Base-by-base conservation (phyloP, 495 filamentous ascomycete species). In the Hypoxylon lienhwacheense region DNA sequence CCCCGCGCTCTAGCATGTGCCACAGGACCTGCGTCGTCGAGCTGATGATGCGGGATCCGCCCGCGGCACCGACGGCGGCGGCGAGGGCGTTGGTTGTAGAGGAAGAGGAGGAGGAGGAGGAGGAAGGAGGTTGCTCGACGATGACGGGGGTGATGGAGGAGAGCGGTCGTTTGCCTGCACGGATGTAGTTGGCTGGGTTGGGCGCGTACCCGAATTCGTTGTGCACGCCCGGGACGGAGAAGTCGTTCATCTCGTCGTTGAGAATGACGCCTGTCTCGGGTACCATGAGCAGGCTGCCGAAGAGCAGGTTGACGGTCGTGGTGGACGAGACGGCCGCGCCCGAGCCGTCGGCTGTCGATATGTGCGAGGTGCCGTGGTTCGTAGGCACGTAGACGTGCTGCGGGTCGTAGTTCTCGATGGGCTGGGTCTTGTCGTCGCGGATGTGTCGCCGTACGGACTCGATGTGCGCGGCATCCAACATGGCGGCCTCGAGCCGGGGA, bases 191-290 rank as follows among this genome's bases (percentile, higher is more conserved):
- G 3, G 84, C 76, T 2, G 82, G 81, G 0, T 80, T 84, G 19
- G 87, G 88, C 24, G 83, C 70, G 69, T 85, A 92, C 31, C 88
- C 89, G 57, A 92, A 95, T 12, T 80, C 78, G 71, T 92, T 91
- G 21, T 76, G 78, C 5, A 71, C 67, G 19, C 80, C 81, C 1
- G 88, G 88, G 58, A 89, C 86, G 7, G 81, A 85, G 71, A 90
- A 89, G 78, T 85, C 86, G 63, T 91, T 85, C 89, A 92, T 92
- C 66, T 91, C 86, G 64, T 92, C 83, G 68, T 95, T 95, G 80
- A 93, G 86, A 37, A 95, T 88, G 40, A 96, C 81, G 8, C 80
- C 81, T 0, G 89, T 93, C 60, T 90, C 84, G 0, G 90, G 89
- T 0, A 90, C 84, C 72, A 95, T 82, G 26, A 96, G 56, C 20